These are phyloP conservation scores for Ceratonia siliqua DNA, from an alignment of 306 rosid species.

Conservation along the genomic window DNA sequence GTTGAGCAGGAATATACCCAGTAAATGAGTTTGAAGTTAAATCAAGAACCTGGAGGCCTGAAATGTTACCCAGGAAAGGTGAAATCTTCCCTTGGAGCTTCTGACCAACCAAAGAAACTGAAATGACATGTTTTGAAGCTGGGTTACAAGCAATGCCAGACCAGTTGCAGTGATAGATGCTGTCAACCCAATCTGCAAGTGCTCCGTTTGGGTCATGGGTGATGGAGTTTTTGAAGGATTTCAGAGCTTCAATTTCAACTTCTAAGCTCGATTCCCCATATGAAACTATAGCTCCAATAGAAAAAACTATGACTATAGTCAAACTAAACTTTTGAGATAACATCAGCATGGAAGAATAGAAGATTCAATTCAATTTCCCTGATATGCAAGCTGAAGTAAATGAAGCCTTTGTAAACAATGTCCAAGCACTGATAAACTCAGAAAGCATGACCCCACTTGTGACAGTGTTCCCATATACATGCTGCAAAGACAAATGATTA, in stretches of 20 bases:
- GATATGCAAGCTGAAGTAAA: conserved; percentile 11
- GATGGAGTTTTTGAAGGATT: conserved; percentile 63
- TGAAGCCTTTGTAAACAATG: conserved; percentile 31
- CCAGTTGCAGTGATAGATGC: conserved; percentile 69
- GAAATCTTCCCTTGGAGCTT: conserved; percentile 72
- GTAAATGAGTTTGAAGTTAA: conserved; percentile 63
- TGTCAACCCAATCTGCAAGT: conserved; percentile 60
- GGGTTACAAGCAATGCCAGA: conserved; percentile 68
- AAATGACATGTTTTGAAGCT: conserved; percentile 48
- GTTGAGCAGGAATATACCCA: conserved; percentile 64
- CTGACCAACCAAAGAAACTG: conserved; percentile 51
- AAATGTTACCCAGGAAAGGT: conserved; percentile 76
- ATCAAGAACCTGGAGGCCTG: conserved; percentile 81
- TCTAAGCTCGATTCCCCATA: conserved; percentile 45
- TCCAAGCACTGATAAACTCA: not conserved
- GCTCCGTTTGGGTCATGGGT: conserved; percentile 54
- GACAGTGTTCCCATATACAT: not conserved
- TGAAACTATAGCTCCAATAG: conserved; percentile 30
- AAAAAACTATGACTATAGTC: conserved; percentile 37
- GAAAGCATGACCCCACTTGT: conserved; percentile 5
- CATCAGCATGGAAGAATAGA: conserved; percentile 35
- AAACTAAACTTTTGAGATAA: conserved; percentile 44
- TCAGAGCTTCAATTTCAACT: conserved; percentile 66
- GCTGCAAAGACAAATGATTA: conserved; percentile 9
- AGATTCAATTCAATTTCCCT: not conserved